phyloP scores from a whole-genome alignment of 345 rosid species.

The Aethionema arabicum region DNA sequence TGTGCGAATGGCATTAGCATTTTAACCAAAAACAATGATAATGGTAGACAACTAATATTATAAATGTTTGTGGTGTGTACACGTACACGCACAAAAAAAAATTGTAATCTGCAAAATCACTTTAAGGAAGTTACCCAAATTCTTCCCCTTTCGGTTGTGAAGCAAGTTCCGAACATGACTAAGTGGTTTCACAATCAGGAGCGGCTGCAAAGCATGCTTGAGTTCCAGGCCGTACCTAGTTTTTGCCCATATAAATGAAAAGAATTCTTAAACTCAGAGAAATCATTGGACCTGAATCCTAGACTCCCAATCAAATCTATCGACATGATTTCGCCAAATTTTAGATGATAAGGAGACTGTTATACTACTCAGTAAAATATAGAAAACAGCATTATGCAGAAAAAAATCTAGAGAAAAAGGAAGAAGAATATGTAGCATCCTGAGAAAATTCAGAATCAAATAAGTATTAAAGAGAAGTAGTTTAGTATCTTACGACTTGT shows the following conservation, averaged over 20 bases:
- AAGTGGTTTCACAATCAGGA: slow-evolving; percentile 75
- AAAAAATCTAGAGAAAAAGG: slow-evolving; percentile 1
- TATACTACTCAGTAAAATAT: slow-evolving; percentile 13
- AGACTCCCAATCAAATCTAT: slow-evolving; percentile 1
- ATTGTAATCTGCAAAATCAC: slow-evolving; percentile 23
- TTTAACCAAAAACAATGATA: slow-evolving; percentile 9
- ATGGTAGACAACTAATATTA: slow-evolving; percentile 1
- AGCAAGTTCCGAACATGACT: slow-evolving; percentile 75
- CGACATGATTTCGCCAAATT: too few relatives aligned
- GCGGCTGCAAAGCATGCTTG: slow-evolving; percentile 61
- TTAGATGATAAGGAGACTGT: not conserved
- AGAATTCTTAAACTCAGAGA: slow-evolving; percentile 25
- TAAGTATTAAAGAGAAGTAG: slow-evolving; percentile 18
- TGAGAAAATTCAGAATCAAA: slow-evolving; percentile 16
- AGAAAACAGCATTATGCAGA: not conserved
- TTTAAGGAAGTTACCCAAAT: slow-evolving; percentile 50
- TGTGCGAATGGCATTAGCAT: slow-evolving; percentile 19
- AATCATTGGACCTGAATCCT: slow-evolving; percentile 13
- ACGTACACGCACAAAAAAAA: slow-evolving; percentile 15
- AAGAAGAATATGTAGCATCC: slow-evolving; percentile 21
- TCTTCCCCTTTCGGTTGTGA: slow-evolving; percentile 55
- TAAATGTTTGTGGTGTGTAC: not conserved
- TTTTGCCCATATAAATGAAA: slow-evolving; percentile 32
- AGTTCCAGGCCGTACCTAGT: slow-evolving; percentile 66
- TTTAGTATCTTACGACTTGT: slow-evolving; percentile 49